Evolutionary conservation across 352 stramenopile genomes (phyloP).

Genomic region (Phytophthora gonapodyides): DNA sequence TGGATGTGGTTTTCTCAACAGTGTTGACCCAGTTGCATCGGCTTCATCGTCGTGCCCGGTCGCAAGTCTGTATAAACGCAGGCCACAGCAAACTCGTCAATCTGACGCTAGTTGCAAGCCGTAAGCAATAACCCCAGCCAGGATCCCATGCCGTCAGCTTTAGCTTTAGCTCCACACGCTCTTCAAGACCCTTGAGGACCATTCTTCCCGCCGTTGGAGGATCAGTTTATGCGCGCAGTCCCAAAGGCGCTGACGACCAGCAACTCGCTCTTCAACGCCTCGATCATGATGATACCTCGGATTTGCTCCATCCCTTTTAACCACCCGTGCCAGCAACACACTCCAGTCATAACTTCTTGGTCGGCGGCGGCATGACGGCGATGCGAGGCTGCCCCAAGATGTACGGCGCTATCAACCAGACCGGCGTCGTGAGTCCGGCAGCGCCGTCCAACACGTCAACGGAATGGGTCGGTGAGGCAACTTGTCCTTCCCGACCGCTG

Average conservation of each 20-base stretch:
- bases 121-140: too few species aligned
- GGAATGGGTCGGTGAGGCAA: background rate
- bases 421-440: constrained; percentile 8
- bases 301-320: too few species aligned
- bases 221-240: background rate
- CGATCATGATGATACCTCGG: too few species aligned
- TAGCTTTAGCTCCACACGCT: too few species aligned
- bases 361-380: too few species aligned
- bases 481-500: background rate
- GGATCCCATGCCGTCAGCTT: too few species aligned
- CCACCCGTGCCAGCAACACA: too few species aligned
- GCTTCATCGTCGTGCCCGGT: too few species aligned
- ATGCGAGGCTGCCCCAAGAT: constrained; percentile 8
- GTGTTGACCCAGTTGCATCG: constrained; percentile 72
- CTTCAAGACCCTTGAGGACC: background rate
- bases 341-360: too few species aligned
- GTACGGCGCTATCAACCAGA: constrained; percentile 9
- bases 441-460: background rate
- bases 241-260: constrained; percentile 1
- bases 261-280: background rate
- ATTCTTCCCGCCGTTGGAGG: constrained; percentile 17
- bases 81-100: too few species aligned
- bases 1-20: constrained; percentile 51
- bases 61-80: too few species aligned
- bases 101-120: too few species aligned